A percentile compares a stretch with the other conserved stretches of the same genome.
Conservation (phyloP, 768 basidiomycete genomes). For the Suillus spraguei region DNA sequence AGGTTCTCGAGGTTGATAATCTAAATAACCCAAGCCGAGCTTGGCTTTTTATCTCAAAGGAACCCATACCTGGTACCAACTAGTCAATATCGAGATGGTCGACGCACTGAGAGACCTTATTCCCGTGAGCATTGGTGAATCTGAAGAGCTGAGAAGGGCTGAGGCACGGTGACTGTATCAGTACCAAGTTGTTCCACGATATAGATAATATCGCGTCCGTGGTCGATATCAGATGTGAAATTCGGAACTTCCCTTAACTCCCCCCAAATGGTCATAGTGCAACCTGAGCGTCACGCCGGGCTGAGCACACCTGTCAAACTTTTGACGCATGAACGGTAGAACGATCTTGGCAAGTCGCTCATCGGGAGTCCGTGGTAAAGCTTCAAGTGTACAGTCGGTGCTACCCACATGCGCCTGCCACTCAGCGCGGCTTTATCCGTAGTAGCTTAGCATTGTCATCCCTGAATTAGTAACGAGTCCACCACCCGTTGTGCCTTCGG, state of each 20-base stretch:
- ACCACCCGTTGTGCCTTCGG: no score
- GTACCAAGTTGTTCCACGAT: no score
- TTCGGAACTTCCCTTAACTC: not conserved
- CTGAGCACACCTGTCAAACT: not conserved
- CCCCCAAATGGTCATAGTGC: not conserved
- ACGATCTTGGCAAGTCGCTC: not conserved
- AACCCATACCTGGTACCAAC: conserved; percentile 1
- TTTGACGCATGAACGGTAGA: not conserved
- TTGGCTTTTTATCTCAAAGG: conserved; percentile 16
- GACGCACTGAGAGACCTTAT: no score
- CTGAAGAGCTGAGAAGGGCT: not conserved
- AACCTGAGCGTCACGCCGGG: not conserved
- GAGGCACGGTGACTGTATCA: not conserved
- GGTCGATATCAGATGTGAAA: not conserved
- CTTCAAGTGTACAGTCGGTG: no score
- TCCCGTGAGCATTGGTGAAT: not conserved
- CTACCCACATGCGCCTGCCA: no score
- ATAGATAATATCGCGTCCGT: not conserved
- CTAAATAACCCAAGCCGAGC: conserved; percentile 4
- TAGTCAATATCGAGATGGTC: not conserved
- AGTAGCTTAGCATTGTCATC: no score
- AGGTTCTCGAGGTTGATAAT: not conserved
- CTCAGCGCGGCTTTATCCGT: no score
- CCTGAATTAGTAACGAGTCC: no score
- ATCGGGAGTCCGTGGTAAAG: not conserved